phyloP scores from a whole-genome alignment of 179 eudicot genomes.

The Dionaea muscipula region DNA sequence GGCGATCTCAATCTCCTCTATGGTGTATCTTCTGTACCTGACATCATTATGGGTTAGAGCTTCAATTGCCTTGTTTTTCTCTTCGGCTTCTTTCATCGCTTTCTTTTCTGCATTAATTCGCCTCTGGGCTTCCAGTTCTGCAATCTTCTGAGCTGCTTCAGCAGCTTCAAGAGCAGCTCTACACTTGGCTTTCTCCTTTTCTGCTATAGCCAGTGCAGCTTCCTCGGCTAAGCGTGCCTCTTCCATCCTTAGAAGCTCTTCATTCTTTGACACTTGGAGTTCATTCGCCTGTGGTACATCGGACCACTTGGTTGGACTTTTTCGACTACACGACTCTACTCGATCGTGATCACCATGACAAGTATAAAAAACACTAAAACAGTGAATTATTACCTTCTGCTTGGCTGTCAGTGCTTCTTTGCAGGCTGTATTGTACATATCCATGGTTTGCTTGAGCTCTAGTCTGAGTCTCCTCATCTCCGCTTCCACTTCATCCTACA shows the following conservation, averaged over 20 bases:
- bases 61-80: conserved; percentile 11
- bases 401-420: conserved; percentile 76
- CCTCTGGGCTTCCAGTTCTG: conserved; percentile 33
- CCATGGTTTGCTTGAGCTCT: conserved; percentile 81
- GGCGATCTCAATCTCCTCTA: conserved; percentile 33
- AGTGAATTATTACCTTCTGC: conserved; percentile 31
- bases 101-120: conserved; percentile 17
- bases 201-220: conserved; percentile 26
- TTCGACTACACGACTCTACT: not conserved
- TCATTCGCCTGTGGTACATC: conserved; percentile 19
- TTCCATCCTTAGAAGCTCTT: conserved; percentile 22
- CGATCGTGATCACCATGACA: not conserved
- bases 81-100: conserved; percentile 14
- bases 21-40: conserved; percentile 28
- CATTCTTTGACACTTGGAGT: conserved; percentile 19
- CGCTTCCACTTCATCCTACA: conserved; percentile 66
- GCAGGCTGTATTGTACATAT: conserved; percentile 85
- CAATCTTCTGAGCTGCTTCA: conserved; percentile 32
- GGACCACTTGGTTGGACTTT: not conserved
- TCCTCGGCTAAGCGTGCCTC: conserved; percentile 27
- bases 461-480: conserved; percentile 77
- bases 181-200: conserved; percentile 32
- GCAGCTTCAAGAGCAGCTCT: conserved; percentile 37
- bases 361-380: not conserved
- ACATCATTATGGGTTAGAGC: conserved; percentile 7